A percentile compares a stretch with the other conserved stretches of the same genome.
phyloP scores from a whole-genome alignment of 1,284 basidiomycete genomes.

The Rhodotorula sp. region DNA sequence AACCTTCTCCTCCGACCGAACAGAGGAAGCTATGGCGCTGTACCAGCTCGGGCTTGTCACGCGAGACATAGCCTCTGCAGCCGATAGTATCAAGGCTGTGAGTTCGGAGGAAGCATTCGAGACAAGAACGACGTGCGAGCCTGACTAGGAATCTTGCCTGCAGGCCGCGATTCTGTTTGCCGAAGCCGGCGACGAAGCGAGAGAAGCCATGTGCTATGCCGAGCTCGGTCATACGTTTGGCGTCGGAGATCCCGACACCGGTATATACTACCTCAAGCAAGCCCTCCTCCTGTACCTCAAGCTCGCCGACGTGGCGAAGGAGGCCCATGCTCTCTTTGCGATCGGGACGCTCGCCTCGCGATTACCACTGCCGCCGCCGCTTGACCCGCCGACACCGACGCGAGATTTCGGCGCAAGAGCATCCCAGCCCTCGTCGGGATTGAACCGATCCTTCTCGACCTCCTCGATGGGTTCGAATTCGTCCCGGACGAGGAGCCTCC shows the following conservation, averaged over 20 bases:
- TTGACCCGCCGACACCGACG: not conserved
- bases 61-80: not conserved
- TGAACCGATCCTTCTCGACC: not conserved
- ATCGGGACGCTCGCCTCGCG: conserved; percentile 11
- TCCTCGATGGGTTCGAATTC: not conserved
- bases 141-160: not conserved
- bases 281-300: conserved; percentile 25
- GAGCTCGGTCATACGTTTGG: conserved; percentile 22
- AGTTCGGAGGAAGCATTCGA: not conserved
- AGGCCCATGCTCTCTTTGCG: conserved; percentile 14
- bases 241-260: not conserved
- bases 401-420: not conserved
- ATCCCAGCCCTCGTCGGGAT: not conserved
- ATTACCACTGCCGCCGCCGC: not conserved
- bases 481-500: not conserved
- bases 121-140: not conserved
- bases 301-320: conserved; percentile 14
- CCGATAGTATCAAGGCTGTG: conserved; percentile 15
- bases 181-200: conserved; percentile 5
- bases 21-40: conserved; percentile 26
- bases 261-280: conserved; percentile 17
- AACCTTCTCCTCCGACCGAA: not conserved
- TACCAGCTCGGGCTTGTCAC: conserved; percentile 21
- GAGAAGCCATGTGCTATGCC: conserved; percentile 28
- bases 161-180: conserved; percentile 21